Conservation (phyloP, 1,284 basidiomycete genomes). For the Phellopilus nigrolimitatus region DNA sequence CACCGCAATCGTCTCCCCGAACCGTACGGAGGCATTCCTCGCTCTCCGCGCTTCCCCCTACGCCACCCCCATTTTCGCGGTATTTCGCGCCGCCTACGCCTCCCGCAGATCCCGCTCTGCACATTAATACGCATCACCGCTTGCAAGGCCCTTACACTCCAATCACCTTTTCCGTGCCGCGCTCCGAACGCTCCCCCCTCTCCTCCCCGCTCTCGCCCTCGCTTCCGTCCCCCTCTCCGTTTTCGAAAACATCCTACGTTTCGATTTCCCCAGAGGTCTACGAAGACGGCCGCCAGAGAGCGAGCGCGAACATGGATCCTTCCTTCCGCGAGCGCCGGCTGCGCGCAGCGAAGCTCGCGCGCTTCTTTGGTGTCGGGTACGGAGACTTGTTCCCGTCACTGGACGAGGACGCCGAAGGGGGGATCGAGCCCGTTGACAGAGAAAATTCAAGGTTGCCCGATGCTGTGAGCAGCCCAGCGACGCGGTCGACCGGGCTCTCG, state of each 20-base stretch:
- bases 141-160: neutral
- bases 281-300: neutral
- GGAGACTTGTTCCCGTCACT: constrained; percentile 34
- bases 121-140: neutral
- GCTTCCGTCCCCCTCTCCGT: neutral
- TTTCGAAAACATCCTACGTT: neutral
- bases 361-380: constrained; percentile 55
- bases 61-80: constrained; percentile 14
- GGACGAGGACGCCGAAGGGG: neutral
- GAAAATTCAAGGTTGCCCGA: neutral
- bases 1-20: neutral
- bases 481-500: neutral
- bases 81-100: constrained; percentile 5
- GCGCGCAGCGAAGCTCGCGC: constrained; percentile 50
- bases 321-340: constrained; percentile 40
- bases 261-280: neutral
- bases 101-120: neutral
- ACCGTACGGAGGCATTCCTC: constrained; percentile 9
- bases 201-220: neutral
- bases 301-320: neutral
- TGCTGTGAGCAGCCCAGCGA: neutral
- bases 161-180: neutral
- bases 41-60: constrained; percentile 7
- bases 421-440: neutral
- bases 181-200: neutral